Base-by-base conservation (phyloP, 352 stramenopile genomes). In the Phytophthora citrophthora region DNA sequence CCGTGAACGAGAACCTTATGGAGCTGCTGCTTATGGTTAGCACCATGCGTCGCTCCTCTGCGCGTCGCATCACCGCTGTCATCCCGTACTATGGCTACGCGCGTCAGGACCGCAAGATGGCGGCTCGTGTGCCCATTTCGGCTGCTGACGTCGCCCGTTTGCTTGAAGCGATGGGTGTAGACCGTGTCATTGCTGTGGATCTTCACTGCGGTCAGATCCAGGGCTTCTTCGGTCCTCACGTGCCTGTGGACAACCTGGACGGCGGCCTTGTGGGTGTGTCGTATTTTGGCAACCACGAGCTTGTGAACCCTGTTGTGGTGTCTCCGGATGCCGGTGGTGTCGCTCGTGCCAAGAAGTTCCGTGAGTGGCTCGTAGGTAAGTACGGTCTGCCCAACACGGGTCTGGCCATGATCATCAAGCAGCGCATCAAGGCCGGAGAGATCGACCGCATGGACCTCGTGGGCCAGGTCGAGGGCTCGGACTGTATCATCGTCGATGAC, bases 371-470 rank as follows among this genome's bases (percentile, higher is more conserved):
- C 31, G 91, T 96, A 34, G 91, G 96, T 68, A 99, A 99, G 79
- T 96, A 99, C 79, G 96, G 97, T 6, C 89, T 99, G 51, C 88
- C 95, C 44, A 98, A 99, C 77, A 97, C 98, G 43, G 96, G 97
- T 9, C 89, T 99, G 23, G 98, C 98, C 40, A 99, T 99, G 97
- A 99, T 99, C 89, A 99, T 99, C 80, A 99, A 99, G 85, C 98
- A 99, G 89, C 94, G 98, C 68, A 93, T 98, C 58, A 97, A 97
- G 72, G 95, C 97, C 50, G 97, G 97, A 66, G 89, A 98, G 73
- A 98, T 99, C 47, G 97, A 99, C 75, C 86, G 90, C 56, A 99
- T 99, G 98, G 98, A 99, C 78, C 86, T 99, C 10, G 98, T 99
- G 31, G 98, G 98, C 39, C 97, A 98, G 61, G 98, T 99, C 18